Percentiles rank a stretch among this genome's conserved stretches.
phyloP scores from a whole-genome alignment of 306 rosid genomes.

The Gastrolobium bilobum region DNA sequence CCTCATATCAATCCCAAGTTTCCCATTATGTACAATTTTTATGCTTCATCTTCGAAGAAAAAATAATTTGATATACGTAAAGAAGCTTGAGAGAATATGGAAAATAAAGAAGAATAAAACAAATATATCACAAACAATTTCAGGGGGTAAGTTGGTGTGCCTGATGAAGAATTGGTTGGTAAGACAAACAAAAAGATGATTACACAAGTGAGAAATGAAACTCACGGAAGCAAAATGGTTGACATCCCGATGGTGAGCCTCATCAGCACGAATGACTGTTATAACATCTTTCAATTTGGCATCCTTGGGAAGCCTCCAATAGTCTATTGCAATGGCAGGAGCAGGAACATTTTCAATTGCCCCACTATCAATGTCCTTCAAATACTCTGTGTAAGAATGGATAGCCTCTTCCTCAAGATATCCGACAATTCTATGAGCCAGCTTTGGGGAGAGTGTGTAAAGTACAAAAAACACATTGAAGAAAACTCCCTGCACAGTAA shows the following conservation, averaged over 20 bases:
- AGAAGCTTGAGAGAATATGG: background rate
- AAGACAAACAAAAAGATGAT: background rate
- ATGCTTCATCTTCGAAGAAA: constrained; percentile 16
- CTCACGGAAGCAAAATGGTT: constrained; percentile 91
- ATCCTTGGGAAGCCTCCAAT: constrained; percentile 84
- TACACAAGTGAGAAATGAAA: constrained; percentile 29
- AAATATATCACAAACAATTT: constrained; percentile 12
- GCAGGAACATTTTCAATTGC: constrained; percentile 72
- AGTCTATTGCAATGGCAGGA: constrained; percentile 87
- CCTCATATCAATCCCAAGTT: background rate
- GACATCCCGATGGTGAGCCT: constrained; percentile 85
- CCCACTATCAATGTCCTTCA: constrained; percentile 67
- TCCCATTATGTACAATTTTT: background rate
- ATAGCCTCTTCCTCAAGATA: constrained; percentile 87
- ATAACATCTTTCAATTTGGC: constrained; percentile 75
- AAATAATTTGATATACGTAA: background rate
- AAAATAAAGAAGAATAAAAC: constrained; percentile 33
- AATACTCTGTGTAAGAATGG: constrained; percentile 70
- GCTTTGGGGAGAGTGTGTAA: constrained; percentile 70
- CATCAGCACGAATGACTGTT: constrained; percentile 83
- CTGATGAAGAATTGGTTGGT: background rate
- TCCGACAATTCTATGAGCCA: constrained; percentile 83
- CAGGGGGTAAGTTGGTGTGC: background rate
- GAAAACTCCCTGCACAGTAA: constrained; percentile 86
- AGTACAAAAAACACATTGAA: constrained; percentile 74